These are phyloP conservation scores for Metarhizium album DNA, from an alignment of 2,329 filamentous ascomycete genomes.

Conservation along the genomic window DNA sequence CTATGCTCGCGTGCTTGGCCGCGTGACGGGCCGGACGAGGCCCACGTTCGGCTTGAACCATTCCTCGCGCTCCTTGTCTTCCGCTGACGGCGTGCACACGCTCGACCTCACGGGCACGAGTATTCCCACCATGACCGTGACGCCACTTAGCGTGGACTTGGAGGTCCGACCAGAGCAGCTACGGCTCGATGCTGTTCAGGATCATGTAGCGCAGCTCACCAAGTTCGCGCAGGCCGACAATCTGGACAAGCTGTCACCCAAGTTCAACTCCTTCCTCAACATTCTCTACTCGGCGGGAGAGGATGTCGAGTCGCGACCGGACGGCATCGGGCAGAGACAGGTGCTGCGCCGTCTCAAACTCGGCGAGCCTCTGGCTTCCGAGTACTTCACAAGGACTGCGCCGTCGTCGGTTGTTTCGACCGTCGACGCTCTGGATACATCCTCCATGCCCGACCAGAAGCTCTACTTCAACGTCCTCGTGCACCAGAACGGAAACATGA, in stretches of 20 bases:
- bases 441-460: neutral
- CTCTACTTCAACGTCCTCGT: constrained; percentile 6
- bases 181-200: constrained; percentile 3
- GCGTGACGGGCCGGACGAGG: neutral
- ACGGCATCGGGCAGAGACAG: neutral
- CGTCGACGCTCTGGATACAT: constrained; percentile 4
- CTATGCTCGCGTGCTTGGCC: constrained; percentile 4
- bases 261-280: constrained; percentile 9
- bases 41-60: constrained; percentile 8
- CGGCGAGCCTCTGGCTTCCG: neutral
- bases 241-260: constrained; percentile 2
- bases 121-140: constrained; percentile 5
- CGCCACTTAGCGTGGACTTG: constrained; percentile 4
- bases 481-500: constrained; percentile 1
- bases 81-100: constrained; percentile 3
- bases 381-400: neutral
- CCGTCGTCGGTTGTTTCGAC: neutral
- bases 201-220: constrained; percentile 8
- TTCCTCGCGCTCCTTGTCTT: constrained; percentile 6
- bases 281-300: constrained; percentile 4
- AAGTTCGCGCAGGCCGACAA: constrained; percentile 6
- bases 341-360: neutral
- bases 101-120: constrained; percentile 5
- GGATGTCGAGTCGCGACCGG: neutral
- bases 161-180: neutral